Evolutionary conservation across 495 filamentous ascomycete species (phyloP).

Genomic region (Hypoxylon cercidicola): DNA sequence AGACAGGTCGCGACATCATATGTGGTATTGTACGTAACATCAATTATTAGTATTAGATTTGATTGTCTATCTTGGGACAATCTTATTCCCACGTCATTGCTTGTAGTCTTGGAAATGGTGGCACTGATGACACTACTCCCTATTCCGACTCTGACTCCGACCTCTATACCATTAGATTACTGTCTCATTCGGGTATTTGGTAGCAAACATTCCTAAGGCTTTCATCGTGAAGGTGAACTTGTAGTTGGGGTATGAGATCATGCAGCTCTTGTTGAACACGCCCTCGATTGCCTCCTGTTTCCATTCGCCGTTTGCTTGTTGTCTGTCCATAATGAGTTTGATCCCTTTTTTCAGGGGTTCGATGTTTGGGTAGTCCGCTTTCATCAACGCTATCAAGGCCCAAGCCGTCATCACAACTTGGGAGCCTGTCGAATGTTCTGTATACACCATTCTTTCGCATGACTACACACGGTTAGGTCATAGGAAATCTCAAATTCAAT

Average conservation of each 20-base stretch:
- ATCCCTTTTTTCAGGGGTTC: constrained; percentile 78
- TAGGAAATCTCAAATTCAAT: not conserved
- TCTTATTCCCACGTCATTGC: constrained; percentile 7
- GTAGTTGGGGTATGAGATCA: constrained; percentile 99
- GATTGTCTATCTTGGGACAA: constrained; percentile 3
- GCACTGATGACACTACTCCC: not conserved
- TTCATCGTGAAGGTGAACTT: constrained; percentile 97
- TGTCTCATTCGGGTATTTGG: constrained; percentile 73
- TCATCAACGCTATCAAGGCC: constrained; percentile 85
- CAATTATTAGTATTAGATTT: constrained; percentile 27
- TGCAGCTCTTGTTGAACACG: constrained; percentile 98
- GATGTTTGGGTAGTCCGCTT: constrained; percentile 82
- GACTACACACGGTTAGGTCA: constrained; percentile 50
- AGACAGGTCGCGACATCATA: constrained; percentile 16
- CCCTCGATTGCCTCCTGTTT: constrained; percentile 94
- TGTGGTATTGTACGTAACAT: constrained; percentile 12
- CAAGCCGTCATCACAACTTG: constrained; percentile 96
- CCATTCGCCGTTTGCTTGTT: constrained; percentile 92
- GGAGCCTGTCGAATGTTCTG: constrained; percentile 64
- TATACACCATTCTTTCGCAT: constrained; percentile 64
- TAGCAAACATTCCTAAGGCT: constrained; percentile 88
- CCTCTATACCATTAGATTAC: constrained; percentile 45
- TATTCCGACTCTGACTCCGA: not conserved
- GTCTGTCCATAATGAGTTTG: constrained; percentile 83
- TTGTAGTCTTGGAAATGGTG: not conserved